Conservation (phyloP, 768 basidiomycete species). For the Mycena filopes region DNA sequence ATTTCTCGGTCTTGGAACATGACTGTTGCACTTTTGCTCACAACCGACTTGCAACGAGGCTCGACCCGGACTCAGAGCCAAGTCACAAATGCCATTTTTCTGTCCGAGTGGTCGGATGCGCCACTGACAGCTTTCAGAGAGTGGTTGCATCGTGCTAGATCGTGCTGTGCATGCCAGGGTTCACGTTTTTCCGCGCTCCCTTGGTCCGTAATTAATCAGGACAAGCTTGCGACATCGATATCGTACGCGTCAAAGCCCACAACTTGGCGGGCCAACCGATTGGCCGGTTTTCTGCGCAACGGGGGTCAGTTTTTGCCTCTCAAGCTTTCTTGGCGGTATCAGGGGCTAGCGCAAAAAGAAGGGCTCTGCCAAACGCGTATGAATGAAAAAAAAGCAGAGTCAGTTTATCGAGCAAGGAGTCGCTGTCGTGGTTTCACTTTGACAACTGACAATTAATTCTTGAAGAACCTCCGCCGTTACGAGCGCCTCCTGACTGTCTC, state of each 20-base stretch:
- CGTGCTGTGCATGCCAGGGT: no score
- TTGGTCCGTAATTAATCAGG: neutral
- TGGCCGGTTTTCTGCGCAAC: neutral
- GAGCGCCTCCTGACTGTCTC: conserved; percentile 11
- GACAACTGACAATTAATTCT: conserved; percentile 7
- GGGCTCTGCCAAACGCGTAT: no score
- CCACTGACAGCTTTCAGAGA: conserved; percentile 5
- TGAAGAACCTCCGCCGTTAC: conserved; percentile 1
- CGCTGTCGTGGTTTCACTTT: conserved; percentile 20
- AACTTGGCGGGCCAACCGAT: no score
- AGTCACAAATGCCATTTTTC: neutral
- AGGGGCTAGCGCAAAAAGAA: neutral
- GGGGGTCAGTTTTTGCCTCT: neutral
- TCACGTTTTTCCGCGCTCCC: neutral
- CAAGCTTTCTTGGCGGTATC: neutral
- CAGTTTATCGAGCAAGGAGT: neutral
- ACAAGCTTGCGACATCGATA: no score
- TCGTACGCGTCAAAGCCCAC: no score
- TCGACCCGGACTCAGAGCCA: no score
- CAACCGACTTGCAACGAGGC: no score
- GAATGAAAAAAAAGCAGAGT: no score
- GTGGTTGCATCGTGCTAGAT: neutral
- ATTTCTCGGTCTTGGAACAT: no score
- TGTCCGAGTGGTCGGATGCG: neutral
- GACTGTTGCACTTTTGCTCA: no score